These are phyloP conservation scores for Beauveria sp. DNA, from an alignment of 2,329 filamentous ascomycete species.

Conservation along the genomic window DNA sequence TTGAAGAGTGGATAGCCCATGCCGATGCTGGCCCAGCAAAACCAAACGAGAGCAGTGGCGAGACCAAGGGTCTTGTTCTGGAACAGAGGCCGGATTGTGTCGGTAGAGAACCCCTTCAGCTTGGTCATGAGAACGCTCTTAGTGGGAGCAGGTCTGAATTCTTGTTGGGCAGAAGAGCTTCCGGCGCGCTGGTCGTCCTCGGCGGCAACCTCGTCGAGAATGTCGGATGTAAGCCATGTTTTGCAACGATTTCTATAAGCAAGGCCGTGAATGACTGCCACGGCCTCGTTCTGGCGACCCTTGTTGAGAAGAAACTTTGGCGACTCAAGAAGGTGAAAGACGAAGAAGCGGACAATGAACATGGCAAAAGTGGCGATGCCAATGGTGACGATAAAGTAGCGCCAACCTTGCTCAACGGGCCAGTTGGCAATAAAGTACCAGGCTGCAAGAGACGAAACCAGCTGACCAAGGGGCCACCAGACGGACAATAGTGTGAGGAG, in stretches of 20 bases:
- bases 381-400: constrained; percentile 63
- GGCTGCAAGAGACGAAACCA: constrained; percentile 62
- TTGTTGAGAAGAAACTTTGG: constrained; percentile 74
- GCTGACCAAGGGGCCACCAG: constrained; percentile 80
- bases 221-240: constrained; percentile 70
- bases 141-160: constrained; percentile 17
- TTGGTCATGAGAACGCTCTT: constrained; percentile 46
- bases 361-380: constrained; percentile 67
- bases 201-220: constrained; percentile 48
- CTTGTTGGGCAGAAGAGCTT: constrained; percentile 12
- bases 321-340: constrained; percentile 78
- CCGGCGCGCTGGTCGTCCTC: constrained; percentile 27
- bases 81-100: constrained; percentile 61
- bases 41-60: constrained; percentile 57
- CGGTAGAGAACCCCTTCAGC: constrained; percentile 57
- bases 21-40: constrained; percentile 75
- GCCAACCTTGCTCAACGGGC: constrained; percentile 66
- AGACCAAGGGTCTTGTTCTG: constrained; percentile 41
- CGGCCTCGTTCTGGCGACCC: constrained; percentile 71
- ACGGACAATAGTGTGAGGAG: constrained; percentile 70
- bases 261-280: constrained; percentile 71
- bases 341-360: constrained; percentile 70
- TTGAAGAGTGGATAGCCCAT: constrained; percentile 88
- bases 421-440: constrained; percentile 70
- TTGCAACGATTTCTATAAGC: constrained; percentile 62